Conservation (phyloP, 345 rosid genomes). For the Ceriops tagal region DNA sequence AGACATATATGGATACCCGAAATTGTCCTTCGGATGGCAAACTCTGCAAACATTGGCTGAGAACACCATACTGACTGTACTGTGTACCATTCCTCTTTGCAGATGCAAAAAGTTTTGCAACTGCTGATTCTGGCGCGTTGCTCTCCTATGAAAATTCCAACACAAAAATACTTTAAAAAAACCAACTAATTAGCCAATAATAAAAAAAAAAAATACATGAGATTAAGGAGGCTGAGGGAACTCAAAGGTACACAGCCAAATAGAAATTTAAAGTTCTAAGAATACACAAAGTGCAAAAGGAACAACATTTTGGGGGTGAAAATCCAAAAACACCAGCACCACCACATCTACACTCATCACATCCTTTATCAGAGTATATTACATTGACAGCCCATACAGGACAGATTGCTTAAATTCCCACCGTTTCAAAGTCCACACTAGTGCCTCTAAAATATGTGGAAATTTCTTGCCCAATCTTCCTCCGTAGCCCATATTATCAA, state of each 20-base stretch:
- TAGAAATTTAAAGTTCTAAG: too few species aligned
- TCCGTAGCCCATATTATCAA: neutral
- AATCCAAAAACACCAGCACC: too few species aligned
- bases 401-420: neutral
- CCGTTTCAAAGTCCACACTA: neutral
- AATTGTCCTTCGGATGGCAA: slow-evolving; percentile 88
- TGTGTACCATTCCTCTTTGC: slow-evolving; percentile 54
- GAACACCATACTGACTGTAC: slow-evolving; percentile 47
- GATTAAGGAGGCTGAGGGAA: too few species aligned
- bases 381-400: too few species aligned
- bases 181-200: neutral
- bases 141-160: slow-evolving; percentile 51
- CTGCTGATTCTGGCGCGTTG: slow-evolving; percentile 81
- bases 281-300: too few species aligned
- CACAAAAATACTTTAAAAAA: neutral
- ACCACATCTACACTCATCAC: too few species aligned
- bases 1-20: slow-evolving; percentile 40
- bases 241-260: too few species aligned
- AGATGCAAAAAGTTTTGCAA: slow-evolving; percentile 90
- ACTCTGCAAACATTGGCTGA: slow-evolving; percentile 67
- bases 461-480: slow-evolving; percentile 6
- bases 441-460: neutral
- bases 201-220: neutral
- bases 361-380: too few species aligned
- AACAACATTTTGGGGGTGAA: too few species aligned